Evolutionary conservation across 83 land plant genomes (phyloP).

Genomic region (Picea abies): DNA sequence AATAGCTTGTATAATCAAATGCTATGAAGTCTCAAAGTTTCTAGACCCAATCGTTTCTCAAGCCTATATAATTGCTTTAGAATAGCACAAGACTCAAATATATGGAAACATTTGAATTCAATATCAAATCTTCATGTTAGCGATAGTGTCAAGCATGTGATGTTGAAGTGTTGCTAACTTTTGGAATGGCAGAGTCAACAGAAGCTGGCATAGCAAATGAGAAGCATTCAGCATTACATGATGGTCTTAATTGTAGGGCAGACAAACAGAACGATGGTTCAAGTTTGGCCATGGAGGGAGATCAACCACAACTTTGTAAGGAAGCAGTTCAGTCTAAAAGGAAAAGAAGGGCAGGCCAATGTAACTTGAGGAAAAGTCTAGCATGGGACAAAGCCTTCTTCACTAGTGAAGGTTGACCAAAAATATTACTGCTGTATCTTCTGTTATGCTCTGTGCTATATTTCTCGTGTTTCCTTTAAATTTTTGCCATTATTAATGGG

Average conservation of each 20-base stretch:
- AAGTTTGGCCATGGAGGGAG: background rate
- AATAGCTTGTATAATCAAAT: background rate
- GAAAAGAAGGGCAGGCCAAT: conserved; percentile 10
- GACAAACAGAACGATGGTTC: background rate
- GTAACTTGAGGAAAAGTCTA: conserved; percentile 16
- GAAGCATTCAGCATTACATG: background rate
- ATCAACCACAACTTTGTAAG: conserved; percentile 3
- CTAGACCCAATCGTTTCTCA: background rate
- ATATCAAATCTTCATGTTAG: background rate
- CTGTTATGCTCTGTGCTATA: background rate
- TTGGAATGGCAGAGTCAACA: background rate
- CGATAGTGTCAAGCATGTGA: background rate
- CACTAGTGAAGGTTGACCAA: conserved; percentile 7
- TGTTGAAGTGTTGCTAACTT: background rate
- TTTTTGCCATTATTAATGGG: background rate
- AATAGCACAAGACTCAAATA: too few species aligned
- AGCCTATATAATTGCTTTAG: too few species aligned
- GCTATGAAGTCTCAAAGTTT: background rate
- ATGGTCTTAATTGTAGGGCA: background rate
- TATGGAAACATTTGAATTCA: too few species aligned
- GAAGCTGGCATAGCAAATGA: background rate
- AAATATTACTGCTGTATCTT: background rate
- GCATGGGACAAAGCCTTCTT: conserved; percentile 16
- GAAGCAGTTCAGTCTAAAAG: background rate
- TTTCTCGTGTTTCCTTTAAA: too few species aligned